Evolutionary conservation across 2,329 filamentous ascomycete genomes (phyloP), one percentile per base, ranked within the genome.

Genomic region (Diplodia seriata): DNA sequence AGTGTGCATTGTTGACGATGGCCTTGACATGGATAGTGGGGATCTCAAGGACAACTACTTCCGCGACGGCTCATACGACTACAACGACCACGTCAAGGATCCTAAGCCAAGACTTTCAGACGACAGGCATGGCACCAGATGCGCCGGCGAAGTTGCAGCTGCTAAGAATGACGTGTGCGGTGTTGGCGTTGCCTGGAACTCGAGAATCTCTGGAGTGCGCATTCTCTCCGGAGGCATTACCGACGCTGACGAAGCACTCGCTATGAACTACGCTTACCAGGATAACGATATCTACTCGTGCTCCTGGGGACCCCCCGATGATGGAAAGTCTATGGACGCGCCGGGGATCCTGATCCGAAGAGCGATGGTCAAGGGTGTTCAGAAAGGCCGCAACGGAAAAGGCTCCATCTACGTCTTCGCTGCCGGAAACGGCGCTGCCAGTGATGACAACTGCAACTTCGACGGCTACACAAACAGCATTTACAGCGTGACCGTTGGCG

Each of bases 381-480:
- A 98, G 76, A 89, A 96, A 69, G 95, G 95, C 51, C 91, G 95
- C 63, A 85, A 83, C 61, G 92, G 93, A 3, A 88, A 90, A 65
- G 95, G 95, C 9, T 97, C 93, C 33, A 91, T 99, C 72, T 99
- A 93, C 75, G 95, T 99, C 66, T 99, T 99, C 79, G 95, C 95
- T 53, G 94, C 94, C 72, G 95, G 95, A 69, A 99, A 99, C 76
- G 95, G 95, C 68, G 96, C 94, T 11, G 84, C 85, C 3, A 88
- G 84, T 71, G 94, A 92, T 56, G 95, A 99, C 78, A 98, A 99
- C 80, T 99, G 95, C 85, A 99, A 99, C 78, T 99, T 99, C 77
- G 95, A 99, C 76, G 95, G 95, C 49, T 99, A 99, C 81, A 99
- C 95, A 69, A 99, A 99, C 83, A 97, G 94, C 77, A 99, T 99